These are phyloP conservation scores for Entophlyctis luteolus DNA, from an alignment of 192 early-diverging fungal species.

Conservation along the genomic window DNA sequence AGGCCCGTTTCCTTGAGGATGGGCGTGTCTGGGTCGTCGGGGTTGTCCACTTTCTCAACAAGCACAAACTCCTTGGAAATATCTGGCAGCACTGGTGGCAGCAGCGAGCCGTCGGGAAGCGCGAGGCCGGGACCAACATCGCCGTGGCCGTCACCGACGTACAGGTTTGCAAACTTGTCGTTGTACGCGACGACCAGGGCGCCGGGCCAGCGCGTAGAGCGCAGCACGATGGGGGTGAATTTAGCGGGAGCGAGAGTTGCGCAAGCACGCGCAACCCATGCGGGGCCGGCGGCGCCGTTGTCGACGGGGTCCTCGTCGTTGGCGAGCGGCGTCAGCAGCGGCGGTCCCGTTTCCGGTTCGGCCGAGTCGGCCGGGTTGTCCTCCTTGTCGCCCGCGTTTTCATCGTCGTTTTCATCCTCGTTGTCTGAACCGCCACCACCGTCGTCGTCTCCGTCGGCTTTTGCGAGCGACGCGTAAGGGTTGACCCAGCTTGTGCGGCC, in stretches of 20 bases:
- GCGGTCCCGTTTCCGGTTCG: conserved; percentile 54
- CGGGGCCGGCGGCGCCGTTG: conserved; percentile 42
- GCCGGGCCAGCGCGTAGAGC: conserved; percentile 58
- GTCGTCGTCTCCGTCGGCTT: conserved; percentile 29
- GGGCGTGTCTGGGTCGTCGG: conserved; percentile 20
- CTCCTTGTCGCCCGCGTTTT: conserved; percentile 29
- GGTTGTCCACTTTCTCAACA: conserved; percentile 33
- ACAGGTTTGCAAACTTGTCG: conserved; percentile 61
- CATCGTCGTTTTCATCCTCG: conserved; percentile 35
- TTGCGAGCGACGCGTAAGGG: conserved; percentile 29
- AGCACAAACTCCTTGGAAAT: conserved; percentile 47
- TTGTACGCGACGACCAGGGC: conserved; percentile 53
- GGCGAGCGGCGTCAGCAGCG: conserved; percentile 37
- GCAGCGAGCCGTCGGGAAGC: conserved; percentile 18
- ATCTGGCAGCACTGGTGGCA: conserved; percentile 42
- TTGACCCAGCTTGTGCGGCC: conserved; percentile 55
- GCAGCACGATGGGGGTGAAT: conserved; percentile 52
- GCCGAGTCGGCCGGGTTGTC: conserved; percentile 29
- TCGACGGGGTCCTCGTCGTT: conserved; percentile 44
- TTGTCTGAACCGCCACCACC: conserved; percentile 32
- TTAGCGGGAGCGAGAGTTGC: conserved; percentile 41
- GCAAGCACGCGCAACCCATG: conserved; percentile 49
- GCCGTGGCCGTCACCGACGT: conserved; percentile 59
- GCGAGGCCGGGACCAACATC: conserved; percentile 9
- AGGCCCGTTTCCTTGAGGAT: conserved; percentile 21